These are phyloP conservation scores for Magnolia sinica DNA, from an alignment of 164 flowering plant genomes.

Conservation along the genomic window DNA sequence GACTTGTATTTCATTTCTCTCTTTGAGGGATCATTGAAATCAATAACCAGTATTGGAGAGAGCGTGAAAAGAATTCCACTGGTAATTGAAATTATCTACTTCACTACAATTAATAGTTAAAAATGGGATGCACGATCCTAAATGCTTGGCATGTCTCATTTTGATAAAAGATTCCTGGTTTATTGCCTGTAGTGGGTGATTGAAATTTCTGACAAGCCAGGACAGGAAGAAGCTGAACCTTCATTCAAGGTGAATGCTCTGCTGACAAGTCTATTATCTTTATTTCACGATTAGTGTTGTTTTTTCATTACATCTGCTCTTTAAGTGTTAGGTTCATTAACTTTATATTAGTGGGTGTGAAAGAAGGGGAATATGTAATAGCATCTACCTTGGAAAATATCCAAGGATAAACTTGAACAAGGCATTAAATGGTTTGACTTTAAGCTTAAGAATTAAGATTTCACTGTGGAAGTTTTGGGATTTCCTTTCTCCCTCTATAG, in stretches of 20 bases:
- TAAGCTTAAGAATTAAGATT: neutral
- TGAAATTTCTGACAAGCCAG: constrained; percentile 87
- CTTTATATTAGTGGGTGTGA: neutral
- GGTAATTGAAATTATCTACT: constrained; percentile 38
- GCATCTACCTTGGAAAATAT: neutral
- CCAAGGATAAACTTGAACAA: neutral
- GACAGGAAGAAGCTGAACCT: constrained; percentile 83
- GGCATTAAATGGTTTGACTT: neutral
- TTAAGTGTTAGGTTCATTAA: neutral
- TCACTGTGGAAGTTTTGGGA: neutral
- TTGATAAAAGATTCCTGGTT: constrained; percentile 5
- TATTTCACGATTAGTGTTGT: neutral
- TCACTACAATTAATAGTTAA: neutral
- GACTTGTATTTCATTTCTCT: constrained; percentile 43
- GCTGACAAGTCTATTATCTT: neutral
- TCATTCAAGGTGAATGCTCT: constrained; percentile 70
- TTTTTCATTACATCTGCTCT: neutral
- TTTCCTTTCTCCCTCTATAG: neutral
- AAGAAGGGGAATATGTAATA: neutral
- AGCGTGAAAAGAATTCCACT: constrained; percentile 76
- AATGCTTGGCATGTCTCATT: neutral
- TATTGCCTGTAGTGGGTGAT: constrained; percentile 66
- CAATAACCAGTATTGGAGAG: constrained; percentile 69
- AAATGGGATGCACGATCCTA: neutral
- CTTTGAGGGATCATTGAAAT: constrained; percentile 54